A percentile compares a stretch with the other conserved stretches of the same genome.
Conservation (phyloP, 2,329 filamentous ascomycete species). For the Xylaria sp. region DNA sequence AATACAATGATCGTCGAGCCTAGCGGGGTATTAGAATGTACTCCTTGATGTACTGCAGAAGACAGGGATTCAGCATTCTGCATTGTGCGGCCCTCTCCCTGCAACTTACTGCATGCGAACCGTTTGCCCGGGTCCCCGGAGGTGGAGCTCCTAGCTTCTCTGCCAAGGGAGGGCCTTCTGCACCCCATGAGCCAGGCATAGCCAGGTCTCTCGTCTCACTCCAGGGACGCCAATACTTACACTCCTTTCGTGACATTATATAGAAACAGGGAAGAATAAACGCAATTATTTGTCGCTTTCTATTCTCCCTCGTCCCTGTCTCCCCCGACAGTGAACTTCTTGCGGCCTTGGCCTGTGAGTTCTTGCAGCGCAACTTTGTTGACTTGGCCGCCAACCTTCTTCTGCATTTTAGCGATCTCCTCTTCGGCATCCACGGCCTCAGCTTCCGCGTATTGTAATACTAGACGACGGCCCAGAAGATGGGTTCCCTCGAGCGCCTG, state of each 20-base stretch:
- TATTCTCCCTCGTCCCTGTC: slow-evolving; percentile 53
- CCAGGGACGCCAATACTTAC: slow-evolving; percentile 26
- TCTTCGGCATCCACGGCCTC: slow-evolving; percentile 89
- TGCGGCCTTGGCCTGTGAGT: slow-evolving; percentile 75
- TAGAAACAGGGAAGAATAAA: slow-evolving; percentile 26
- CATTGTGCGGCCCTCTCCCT: slow-evolving; percentile 17
- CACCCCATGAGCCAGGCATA: slow-evolving; percentile 24
- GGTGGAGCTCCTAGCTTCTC: slow-evolving; percentile 14
- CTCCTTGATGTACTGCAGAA: slow-evolving; percentile 21
- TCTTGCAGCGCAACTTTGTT: slow-evolving; percentile 88
- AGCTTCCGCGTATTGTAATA: slow-evolving; percentile 85
- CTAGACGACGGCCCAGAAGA: slow-evolving; percentile 80
- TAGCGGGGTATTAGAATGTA: slow-evolving; percentile 25
- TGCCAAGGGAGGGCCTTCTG: slow-evolving; percentile 22
- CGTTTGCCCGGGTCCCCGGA: slow-evolving; percentile 20
- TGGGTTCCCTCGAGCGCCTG: slow-evolving; percentile 89
- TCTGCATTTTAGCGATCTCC: slow-evolving; percentile 94
- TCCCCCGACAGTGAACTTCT: slow-evolving; percentile 81
- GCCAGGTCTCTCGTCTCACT: slow-evolving; percentile 10
- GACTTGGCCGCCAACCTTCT: slow-evolving; percentile 85
- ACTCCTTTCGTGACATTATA: slow-evolving; percentile 27
- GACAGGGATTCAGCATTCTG: slow-evolving; percentile 16
- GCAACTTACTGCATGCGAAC: slow-evolving; percentile 14
- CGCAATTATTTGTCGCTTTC: slow-evolving; percentile 27
- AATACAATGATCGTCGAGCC: slow-evolving; percentile 27